phyloP scores from a whole-genome alignment of 345 rosid species.

The Acer campestre region DNA sequence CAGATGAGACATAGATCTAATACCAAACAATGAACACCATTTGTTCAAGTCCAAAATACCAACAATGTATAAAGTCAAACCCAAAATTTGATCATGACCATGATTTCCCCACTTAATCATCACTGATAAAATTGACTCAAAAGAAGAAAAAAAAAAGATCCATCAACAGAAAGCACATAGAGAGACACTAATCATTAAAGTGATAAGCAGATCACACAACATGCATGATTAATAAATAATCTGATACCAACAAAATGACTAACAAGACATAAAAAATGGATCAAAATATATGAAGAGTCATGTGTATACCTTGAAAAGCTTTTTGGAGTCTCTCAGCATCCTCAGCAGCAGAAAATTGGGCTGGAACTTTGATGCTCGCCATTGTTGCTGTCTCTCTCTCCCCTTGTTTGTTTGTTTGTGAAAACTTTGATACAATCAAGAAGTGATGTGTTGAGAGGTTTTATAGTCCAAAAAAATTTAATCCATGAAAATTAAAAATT shows the following conservation, averaged over 20 bases:
- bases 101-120: neutral
- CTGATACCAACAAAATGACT: neutral
- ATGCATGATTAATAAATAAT: neutral
- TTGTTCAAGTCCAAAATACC: neutral
- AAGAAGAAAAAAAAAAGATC: too few species aligned
- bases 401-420: slow-evolving; percentile 7
- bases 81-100: neutral
- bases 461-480: neutral
- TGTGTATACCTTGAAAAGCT: slow-evolving; percentile 65
- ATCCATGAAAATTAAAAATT: too few species aligned
- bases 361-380: slow-evolving; percentile 75
- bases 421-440: slow-evolving; percentile 1
- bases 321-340: slow-evolving; percentile 89
- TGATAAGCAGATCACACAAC: neutral
- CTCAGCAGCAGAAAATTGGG: slow-evolving; percentile 61
- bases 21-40: neutral
- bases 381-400: slow-evolving; percentile 31
- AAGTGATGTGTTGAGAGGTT: neutral
- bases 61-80: neutral
- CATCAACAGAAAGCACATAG: neutral
- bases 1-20: neutral
- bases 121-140: neutral
- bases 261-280: neutral
- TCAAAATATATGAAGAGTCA: neutral
- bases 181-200: neutral